These are phyloP conservation scores for Phoma herbarum DNA, from an alignment of 2,329 filamentous ascomycete species.

Conservation along the genomic window DNA sequence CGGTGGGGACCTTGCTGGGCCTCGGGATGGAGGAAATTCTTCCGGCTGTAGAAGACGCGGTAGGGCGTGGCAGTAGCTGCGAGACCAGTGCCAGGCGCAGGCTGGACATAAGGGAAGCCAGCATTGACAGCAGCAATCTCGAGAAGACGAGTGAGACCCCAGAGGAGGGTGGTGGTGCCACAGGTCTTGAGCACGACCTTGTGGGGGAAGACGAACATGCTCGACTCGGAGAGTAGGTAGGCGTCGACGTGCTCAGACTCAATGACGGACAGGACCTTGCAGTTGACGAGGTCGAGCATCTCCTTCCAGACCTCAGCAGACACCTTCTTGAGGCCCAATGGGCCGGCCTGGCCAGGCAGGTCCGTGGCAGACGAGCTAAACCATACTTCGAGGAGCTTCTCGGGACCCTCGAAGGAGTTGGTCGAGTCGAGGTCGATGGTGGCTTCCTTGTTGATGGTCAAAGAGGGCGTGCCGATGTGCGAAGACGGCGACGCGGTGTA, in stretches of 20 bases:
- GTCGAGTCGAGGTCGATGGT: slow-evolving; percentile 90
- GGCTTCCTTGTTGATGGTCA: slow-evolving; percentile 97
- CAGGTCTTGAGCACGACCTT: slow-evolving; percentile 99
- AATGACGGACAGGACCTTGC: slow-evolving; percentile 94
- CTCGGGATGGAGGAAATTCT: slow-evolving; percentile 97
- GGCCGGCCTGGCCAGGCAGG: slow-evolving; percentile 74
- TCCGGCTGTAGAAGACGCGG: slow-evolving; percentile 97
- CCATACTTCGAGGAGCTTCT: slow-evolving; percentile 99
- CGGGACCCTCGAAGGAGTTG: slow-evolving; percentile 97
- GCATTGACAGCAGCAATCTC: slow-evolving; percentile 89
- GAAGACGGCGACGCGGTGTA: slow-evolving; percentile 84
- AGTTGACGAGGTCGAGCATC: slow-evolving; percentile 98
- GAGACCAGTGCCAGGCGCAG: slow-evolving; percentile 71
- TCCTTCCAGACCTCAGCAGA: slow-evolving; percentile 86
- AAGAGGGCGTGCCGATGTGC: slow-evolving; percentile 79
- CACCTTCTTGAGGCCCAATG: slow-evolving; percentile 85
- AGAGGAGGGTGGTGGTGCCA: slow-evolving; percentile 91
- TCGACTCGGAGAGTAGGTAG: slow-evolving; percentile 96
- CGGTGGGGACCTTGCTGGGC: slow-evolving; percentile 93
- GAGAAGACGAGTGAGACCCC: slow-evolving; percentile 87
- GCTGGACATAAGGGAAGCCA: slow-evolving; percentile 85
- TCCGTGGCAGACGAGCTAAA: slow-evolving; percentile 82
- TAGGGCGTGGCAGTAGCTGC: slow-evolving; percentile 85
- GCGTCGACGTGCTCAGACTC: slow-evolving; percentile 94
- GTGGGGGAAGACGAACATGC: slow-evolving; percentile 99